Evolutionary conservation across 441 rosid species (phyloP).

Genomic region (Viola pubescens): DNA sequence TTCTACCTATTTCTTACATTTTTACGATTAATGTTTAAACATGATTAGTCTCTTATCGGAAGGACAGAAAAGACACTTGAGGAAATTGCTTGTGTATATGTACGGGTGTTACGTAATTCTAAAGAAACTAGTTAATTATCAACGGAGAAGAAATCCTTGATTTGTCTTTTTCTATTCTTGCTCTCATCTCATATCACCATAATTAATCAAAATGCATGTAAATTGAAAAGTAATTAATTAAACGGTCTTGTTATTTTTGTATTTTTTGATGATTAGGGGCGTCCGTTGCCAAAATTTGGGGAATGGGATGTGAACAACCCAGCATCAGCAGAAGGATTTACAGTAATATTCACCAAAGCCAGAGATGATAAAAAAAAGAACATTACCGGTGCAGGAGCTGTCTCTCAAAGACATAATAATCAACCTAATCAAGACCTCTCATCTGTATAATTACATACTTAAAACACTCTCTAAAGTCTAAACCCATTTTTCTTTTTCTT

Average conservation of each 20-base stretch:
- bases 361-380: slow-evolving; percentile 57
- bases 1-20: too few species aligned
- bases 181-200: too few species aligned
- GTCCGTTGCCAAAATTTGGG: slow-evolving; percentile 81
- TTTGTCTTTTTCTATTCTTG: too few species aligned
- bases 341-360: slow-evolving; percentile 76
- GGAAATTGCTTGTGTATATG: too few species aligned
- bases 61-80: too few species aligned
- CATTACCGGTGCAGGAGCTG: slow-evolving; percentile 24
- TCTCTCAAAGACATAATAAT: slow-evolving; percentile 35
- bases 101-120: background rate
- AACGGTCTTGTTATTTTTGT: background rate
- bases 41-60: too few species aligned
- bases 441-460: slow-evolving; percentile 13
- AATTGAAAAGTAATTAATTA: too few species aligned
- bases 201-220: too few species aligned
- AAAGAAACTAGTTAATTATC: background rate
- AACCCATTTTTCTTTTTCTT: background rate
- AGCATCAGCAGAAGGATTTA: slow-evolving; percentile 79
- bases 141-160: background rate
- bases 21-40: too few species aligned
- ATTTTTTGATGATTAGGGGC: slow-evolving; percentile 37
- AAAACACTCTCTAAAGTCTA: slow-evolving; percentile 32
- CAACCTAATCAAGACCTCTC: slow-evolving; percentile 23
- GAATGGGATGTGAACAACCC: slow-evolving; percentile 93